Base-by-base conservation (phyloP, 805 yeast genomes). In the Nakazawaea populi region DNA sequence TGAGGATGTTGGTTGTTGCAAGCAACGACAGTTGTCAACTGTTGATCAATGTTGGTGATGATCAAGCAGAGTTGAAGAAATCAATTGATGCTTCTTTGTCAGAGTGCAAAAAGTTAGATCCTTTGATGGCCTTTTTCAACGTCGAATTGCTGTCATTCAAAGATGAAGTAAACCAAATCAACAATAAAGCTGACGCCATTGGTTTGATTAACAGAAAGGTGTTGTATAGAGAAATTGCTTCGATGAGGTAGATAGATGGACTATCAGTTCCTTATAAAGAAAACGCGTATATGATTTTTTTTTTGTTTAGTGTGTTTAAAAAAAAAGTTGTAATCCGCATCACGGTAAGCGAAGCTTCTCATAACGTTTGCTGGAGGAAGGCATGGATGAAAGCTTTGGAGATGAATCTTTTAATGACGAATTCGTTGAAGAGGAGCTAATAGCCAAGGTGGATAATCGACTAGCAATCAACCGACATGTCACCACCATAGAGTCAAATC, bases 111-210 rank as follows among this genome's bases (percentile, higher is more conserved):
- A 69, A 70, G 38, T 69, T 86, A 47, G 80, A 75, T 48, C 80
- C 83, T 1, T 64, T 76, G 12, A 65, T 85, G 49, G 75, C 81
- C 2, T 68, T 77, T 34, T 82, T 82, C 55, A 72, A 80, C 12
- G 82, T 83, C 55, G 87, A 84, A 54, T 66, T 85, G 46, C 74
- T 82, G 11, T 76, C 83, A 3, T 78, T 89, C 37, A 77, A 83
- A 11, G 80, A 80, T 3, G 92, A 87, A 54, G 80, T 91, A 47
- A 76, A 79, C 44, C 78, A 75, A 47, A 82, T 90, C 53, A 39
- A 42, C 41, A 7, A 18, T 3, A 42, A 46, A 27, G 43, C 45
- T 9, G 53, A 51, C 8, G 24, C 44, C 14, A 29, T 32, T 11
- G 53, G 53, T 3, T 43, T 51, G 29, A 18, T 32, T 5, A 51